A percentile compares a stretch with the other conserved stretches of the same genome.
These are phyloP conservation scores for Ambrosia trifida DNA, from an alignment of 129 eudicot genomes.

Conservation along the genomic window DNA sequence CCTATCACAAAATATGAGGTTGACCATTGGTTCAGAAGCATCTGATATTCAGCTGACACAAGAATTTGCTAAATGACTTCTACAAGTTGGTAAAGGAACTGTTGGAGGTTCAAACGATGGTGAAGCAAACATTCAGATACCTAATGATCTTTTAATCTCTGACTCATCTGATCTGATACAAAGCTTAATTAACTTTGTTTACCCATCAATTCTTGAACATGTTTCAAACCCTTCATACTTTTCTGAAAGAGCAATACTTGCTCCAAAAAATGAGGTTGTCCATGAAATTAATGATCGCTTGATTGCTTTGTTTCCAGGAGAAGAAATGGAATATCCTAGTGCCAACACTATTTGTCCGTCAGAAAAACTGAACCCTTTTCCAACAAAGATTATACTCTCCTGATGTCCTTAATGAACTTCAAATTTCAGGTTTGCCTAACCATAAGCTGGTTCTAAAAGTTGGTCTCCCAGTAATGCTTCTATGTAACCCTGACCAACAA, in stretches of 20 bases:
- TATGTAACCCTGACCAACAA: too few relatives aligned
- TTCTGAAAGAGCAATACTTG: constrained; percentile 26
- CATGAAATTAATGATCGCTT: constrained; percentile 19
- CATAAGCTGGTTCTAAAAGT: background rate
- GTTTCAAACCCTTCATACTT: background rate
- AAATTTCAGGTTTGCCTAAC: background rate
- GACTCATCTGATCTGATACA: background rate
- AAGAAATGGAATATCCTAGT: background rate
- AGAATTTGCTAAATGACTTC: background rate
- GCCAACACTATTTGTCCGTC: background rate
- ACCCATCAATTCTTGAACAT: background rate
- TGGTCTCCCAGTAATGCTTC: too few relatives aligned
- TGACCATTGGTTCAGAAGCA: background rate
- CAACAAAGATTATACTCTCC: too few relatives aligned
- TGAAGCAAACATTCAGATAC: background rate
- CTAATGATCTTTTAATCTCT: background rate
- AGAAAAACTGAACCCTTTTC: background rate
- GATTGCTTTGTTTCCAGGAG: background rate
- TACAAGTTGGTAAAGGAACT: background rate
- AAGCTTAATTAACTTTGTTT: background rate
- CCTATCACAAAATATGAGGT: background rate
- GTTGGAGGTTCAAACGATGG: background rate
- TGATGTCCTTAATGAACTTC: background rate
- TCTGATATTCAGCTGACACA: background rate
- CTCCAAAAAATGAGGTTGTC: constrained; percentile 22